A percentile compares a stretch with the other conserved stretches of the same genome.
Conservation (phyloP, 73 alveolate species). For the Durusdinium trenchii region DNA sequence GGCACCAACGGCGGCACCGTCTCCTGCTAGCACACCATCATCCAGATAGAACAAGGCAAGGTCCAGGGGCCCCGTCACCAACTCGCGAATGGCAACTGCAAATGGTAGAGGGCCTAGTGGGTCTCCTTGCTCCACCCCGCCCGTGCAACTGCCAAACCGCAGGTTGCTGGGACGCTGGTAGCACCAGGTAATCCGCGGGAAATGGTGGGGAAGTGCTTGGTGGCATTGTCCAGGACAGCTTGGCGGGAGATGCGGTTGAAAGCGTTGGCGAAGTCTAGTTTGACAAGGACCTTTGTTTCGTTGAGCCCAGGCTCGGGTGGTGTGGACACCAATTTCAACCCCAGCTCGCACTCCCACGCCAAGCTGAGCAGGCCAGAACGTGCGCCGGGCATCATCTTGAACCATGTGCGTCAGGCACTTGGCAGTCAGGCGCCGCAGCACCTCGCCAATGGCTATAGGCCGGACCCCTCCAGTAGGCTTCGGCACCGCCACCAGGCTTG, state of each 20-base stretch:
- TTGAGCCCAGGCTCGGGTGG: constrained; percentile 23
- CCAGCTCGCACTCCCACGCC: constrained; percentile 13
- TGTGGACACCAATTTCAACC: background rate
- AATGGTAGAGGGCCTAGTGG: background rate
- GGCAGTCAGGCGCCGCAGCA: constrained; percentile 25
- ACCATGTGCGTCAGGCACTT: background rate
- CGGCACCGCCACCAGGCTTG: constrained; percentile 20
- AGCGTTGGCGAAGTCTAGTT: constrained; percentile 12
- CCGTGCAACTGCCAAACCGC: background rate
- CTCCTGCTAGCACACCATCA: constrained; percentile 30
- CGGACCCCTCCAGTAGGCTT: constrained; percentile 26
- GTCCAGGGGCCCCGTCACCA: background rate
- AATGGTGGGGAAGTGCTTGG: background rate
- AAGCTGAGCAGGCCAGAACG: constrained; percentile 23
- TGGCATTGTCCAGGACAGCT: background rate
- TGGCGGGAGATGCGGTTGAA: constrained; percentile 16
- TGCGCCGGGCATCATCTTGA: background rate
- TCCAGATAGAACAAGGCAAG: constrained; percentile 28
- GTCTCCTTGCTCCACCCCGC: constrained; percentile 4
- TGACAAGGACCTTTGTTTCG: background rate
- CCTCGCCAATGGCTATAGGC: constrained; percentile 41
- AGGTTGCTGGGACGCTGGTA: background rate
- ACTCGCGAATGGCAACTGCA: background rate
- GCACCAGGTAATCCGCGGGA: constrained; percentile 35
- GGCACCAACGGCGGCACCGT: background rate